These are phyloP conservation scores for Cladosporium sp. DNA, from an alignment of 2,329 filamentous ascomycete genomes.

Conservation along the genomic window DNA sequence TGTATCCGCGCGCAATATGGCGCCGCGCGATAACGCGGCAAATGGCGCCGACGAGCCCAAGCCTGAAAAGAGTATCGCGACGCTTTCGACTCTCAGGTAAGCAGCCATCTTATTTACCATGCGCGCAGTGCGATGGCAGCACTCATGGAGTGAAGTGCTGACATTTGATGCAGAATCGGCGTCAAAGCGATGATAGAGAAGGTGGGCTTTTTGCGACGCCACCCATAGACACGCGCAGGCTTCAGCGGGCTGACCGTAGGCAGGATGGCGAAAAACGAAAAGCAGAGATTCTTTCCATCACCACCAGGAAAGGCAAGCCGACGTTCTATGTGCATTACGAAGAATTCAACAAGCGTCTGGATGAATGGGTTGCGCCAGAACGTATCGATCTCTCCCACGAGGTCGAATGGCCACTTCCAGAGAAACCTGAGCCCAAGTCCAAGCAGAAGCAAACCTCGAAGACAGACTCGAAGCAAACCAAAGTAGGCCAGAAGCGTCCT, in stretches of 20 bases:
- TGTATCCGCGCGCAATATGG: conserved; percentile 38
- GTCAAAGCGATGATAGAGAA: conserved; percentile 64
- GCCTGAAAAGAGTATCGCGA: conserved; percentile 73
- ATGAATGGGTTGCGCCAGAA: conserved; percentile 80
- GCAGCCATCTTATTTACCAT: conserved; percentile 26
- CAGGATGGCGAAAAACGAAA: conserved; percentile 77
- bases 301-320: conserved; percentile 78
- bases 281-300: conserved; percentile 93
- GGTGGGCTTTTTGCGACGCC: conserved; percentile 42
- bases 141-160: conserved; percentile 11
- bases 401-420: conserved; percentile 92
- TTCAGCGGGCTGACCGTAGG: background rate
- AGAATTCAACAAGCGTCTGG: conserved; percentile 87
- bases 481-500: conserved; percentile 42
- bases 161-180: conserved; percentile 48
- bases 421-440: conserved; percentile 81
- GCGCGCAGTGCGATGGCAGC: conserved; percentile 7
- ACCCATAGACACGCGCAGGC: background rate
- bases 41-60: conserved; percentile 33
- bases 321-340: conserved; percentile 97
- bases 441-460: conserved; percentile 54
- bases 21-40: conserved; percentile 39
- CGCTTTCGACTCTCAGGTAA: conserved; percentile 73
- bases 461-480: conserved; percentile 33
- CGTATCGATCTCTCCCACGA: conserved; percentile 83